Percentiles rank a stretch among this genome's conserved stretches.
Conservation (phyloP, 176 grass and related monocot genomes). For the Phyllostachys edulis region DNA sequence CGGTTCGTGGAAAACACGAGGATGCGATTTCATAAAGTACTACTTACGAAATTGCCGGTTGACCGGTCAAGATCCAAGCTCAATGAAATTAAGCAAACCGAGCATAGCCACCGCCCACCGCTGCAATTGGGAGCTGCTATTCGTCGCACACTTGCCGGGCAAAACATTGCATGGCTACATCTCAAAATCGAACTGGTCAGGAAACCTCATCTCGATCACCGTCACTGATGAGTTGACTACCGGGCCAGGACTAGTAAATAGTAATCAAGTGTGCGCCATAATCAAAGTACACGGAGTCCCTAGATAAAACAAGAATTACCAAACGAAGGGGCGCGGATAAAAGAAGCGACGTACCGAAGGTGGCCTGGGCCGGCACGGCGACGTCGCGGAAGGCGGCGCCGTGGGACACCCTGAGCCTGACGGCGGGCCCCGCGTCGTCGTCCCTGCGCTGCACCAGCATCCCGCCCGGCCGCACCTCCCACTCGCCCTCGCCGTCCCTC, state of each 20-base stretch:
- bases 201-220: background rate
- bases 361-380: constrained; percentile 61
- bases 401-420: constrained; percentile 79
- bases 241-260: background rate
- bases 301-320: background rate
- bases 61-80: constrained; percentile 40
- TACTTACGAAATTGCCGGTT: constrained; percentile 13
- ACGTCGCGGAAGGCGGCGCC: constrained; percentile 68
- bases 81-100: background rate
- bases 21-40: background rate
- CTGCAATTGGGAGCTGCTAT: background rate
- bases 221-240: background rate
- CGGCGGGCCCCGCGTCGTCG: constrained; percentile 40
- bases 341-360: constrained; percentile 58
- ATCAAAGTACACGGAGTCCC: background rate
- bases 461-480: constrained; percentile 87
- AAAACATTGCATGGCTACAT: background rate
- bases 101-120: background rate
- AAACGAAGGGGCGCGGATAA: background rate
- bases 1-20: background rate
- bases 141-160: background rate
- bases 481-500: constrained; percentile 52
- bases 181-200: background rate
- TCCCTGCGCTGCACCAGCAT: constrained; percentile 91
- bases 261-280: background rate